Evolutionary conservation across 2,329 filamentous ascomycete species (phyloP).

Genomic region (Incumbomyces lentus): DNA sequence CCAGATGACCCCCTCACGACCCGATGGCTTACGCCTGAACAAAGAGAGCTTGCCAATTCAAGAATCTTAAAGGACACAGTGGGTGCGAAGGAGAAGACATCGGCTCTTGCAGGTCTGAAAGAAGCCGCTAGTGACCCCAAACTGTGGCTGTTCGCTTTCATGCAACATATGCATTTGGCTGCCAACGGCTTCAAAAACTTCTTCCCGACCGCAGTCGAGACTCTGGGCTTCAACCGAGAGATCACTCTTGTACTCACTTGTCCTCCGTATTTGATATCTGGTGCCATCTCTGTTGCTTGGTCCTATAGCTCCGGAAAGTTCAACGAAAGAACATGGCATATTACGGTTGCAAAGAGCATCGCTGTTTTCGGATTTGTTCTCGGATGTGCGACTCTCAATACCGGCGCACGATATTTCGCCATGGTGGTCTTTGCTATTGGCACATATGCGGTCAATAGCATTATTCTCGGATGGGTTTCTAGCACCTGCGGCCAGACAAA

Average conservation of each 20-base stretch:
- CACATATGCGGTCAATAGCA: slow-evolving; percentile 29
- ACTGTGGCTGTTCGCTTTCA: slow-evolving; percentile 18
- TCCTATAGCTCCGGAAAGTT: slow-evolving; percentile 9
- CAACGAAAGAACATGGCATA: slow-evolving; percentile 25
- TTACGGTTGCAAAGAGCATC: slow-evolving; percentile 16
- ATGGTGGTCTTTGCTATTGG: slow-evolving; percentile 26
- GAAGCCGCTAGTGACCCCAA: slow-evolving; percentile 31
- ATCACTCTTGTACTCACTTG: slow-evolving; percentile 53
- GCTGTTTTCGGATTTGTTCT: slow-evolving; percentile 26
- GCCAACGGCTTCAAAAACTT: slow-evolving; percentile 37
- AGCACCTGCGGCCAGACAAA: slow-evolving; percentile 32
- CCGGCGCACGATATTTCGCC: slow-evolving; percentile 25
- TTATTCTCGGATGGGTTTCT: slow-evolving; percentile 35
- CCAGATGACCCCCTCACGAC: slow-evolving; percentile 34
- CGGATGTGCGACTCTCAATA: slow-evolving; percentile 22
- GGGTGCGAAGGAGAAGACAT: slow-evolving; percentile 33
- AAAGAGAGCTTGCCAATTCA: slow-evolving; percentile 33
- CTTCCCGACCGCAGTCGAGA: slow-evolving; percentile 37
- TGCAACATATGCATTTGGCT: slow-evolving; percentile 38
- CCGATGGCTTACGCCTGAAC: slow-evolving; percentile 18
- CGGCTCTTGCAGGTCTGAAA: slow-evolving; percentile 33
- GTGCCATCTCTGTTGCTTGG: slow-evolving; percentile 19
- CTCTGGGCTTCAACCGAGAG: slow-evolving; percentile 45
- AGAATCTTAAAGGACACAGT: slow-evolving; percentile 37
- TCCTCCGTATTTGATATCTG: slow-evolving; percentile 35